Evolutionary conservation across 805 yeast species (phyloP), one percentile per base, ranked within the genome.

Genomic region (Zygosaccharomyces bailii): DNA sequence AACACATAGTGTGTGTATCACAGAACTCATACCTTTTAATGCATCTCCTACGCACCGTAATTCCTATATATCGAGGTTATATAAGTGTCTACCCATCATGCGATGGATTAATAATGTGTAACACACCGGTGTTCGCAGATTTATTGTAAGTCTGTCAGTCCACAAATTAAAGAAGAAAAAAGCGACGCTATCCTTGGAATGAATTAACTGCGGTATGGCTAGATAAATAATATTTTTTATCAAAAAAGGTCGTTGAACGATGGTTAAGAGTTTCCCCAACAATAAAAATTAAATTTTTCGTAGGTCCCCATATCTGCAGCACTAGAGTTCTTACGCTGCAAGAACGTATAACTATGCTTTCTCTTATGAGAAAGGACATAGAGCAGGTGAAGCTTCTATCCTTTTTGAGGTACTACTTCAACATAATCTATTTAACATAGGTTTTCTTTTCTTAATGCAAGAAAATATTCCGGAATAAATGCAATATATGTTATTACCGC

Each of bases 311-410:
- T 50, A 41, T 50, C 49, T 3, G 48, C 46, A 25, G 56, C 47
- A 25, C 61, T 61, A 21, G 9, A 21, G 9, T 21, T 21, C 8
- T 21, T 21, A 21, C 8, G 5, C 9, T 6, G 25, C 9, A 9
- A 21, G 9, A 9, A 21, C 25, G 59, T 42, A 43, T 60, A 61
- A 39, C 64, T 59, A 37, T 55, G 58, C 39, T 58, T 58, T 44
- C 65, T 56, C 50, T 57, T 57, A 40, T 59, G 65, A 16, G 63
- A 51, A 20, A 31, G 14, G 42, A 30, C 42, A 37, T 24, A 23
- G 40, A 14, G 29, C n/a, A 16, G 31, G 9, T 11, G 10, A 14
- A 25, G 5, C 11, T 25, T 10, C 13, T 8, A 16, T 9, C 9
- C 40, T 25, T 25, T 9, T 27, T 27, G 31, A 27, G 31, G 31